Percentiles rank a stretch among this genome's conserved stretches.
Conservation (phyloP, 208 protist species). For the Acanthamoeba castellanii region DNA sequence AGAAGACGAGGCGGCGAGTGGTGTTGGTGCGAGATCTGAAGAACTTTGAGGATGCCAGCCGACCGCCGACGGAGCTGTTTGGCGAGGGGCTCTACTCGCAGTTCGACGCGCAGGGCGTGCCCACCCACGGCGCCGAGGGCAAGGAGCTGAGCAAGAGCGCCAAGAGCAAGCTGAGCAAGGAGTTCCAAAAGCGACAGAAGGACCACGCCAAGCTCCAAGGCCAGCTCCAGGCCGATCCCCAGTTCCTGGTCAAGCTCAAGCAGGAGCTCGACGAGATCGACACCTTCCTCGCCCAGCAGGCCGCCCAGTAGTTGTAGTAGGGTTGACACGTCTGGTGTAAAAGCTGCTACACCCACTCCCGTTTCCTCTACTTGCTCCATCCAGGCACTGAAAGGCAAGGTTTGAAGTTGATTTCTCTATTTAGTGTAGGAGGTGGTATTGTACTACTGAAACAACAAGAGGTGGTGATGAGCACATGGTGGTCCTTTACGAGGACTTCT, state of each 20-base stretch:
- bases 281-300: neutral
- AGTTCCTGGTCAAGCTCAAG: constrained; percentile 34
- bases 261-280: constrained; percentile 19
- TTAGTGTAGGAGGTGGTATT: neutral
- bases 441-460: too few relatives aligned
- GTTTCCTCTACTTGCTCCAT: neutral
- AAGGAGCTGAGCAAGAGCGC: constrained; percentile 81
- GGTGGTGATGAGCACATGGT: neutral
- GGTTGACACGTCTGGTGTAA: neutral
- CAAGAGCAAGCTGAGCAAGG: constrained; percentile 80
- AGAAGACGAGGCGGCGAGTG: constrained; percentile 63
- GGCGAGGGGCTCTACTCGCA: constrained; percentile 75
- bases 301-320: neutral
- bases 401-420: too few relatives aligned
- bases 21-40: constrained; percentile 64
- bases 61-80: constrained; percentile 73
- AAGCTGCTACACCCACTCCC: too few relatives aligned
- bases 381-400: too few relatives aligned
- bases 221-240: neutral
- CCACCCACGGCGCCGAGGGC: constrained; percentile 86
- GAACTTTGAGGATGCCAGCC: neutral
- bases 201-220: constrained; percentile 79
- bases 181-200: constrained; percentile 83
- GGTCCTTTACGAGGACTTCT: neutral
- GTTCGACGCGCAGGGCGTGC: constrained; percentile 84